These are phyloP conservation scores for Marasmius tenuissimus DNA, from an alignment of 1,284 basidiomycete genomes.

Conservation along the genomic window DNA sequence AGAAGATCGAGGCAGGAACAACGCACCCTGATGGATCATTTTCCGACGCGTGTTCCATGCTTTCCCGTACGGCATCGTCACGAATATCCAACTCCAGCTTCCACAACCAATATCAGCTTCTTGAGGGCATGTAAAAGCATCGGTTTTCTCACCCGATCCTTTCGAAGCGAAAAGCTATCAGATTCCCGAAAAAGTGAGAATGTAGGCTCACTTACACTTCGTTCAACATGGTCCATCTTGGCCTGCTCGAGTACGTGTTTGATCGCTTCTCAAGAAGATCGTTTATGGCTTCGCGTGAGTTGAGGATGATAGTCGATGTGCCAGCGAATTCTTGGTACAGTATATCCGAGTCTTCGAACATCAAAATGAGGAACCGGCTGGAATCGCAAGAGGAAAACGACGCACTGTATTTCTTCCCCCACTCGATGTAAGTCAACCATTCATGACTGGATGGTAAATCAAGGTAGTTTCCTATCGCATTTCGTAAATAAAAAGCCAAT, in stretches of 20 bases:
- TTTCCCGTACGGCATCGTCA: background rate
- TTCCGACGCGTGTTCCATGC: background rate
- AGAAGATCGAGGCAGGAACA: background rate
- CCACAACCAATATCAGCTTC: background rate
- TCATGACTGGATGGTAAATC: background rate
- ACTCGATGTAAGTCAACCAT: background rate
- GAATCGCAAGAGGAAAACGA: background rate
- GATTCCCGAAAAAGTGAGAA: background rate
- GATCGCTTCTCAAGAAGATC: conserved; percentile 4
- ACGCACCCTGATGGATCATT: background rate
- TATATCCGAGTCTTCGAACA: conserved; percentile 1
- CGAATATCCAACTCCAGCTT: background rate
- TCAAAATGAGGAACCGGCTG: background rate
- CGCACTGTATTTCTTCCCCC: background rate
- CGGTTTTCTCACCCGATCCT: background rate
- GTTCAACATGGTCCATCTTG: background rate
- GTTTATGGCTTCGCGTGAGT: conserved; percentile 1
- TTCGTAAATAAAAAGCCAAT: background rate
- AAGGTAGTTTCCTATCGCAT: background rate
- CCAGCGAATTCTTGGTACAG: conserved; percentile 1
- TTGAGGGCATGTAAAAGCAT: background rate
- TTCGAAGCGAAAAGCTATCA: background rate
- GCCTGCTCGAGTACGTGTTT: conserved; percentile 5
- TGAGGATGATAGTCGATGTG: conserved; percentile 1
- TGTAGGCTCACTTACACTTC: background rate